Conservation (phyloP, 352 stramenopile genomes). For the Thraustochytrium sp. region DNA sequence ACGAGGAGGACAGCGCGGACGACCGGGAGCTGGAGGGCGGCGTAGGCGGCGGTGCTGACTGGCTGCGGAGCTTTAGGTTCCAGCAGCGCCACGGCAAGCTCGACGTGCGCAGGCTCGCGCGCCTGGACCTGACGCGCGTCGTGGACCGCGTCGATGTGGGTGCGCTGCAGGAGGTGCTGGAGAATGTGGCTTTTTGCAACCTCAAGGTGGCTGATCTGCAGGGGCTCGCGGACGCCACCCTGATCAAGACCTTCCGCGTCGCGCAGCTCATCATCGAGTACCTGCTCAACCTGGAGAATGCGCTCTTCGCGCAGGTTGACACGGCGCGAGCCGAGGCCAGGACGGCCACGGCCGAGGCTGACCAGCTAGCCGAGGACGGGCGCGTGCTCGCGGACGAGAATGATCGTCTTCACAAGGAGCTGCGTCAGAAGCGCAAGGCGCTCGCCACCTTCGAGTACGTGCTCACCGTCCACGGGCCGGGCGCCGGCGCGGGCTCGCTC, state of each 20-base stretch:
- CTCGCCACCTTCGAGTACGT: conserved; percentile 45
- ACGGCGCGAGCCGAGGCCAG: not conserved
- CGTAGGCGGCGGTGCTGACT: not conserved
- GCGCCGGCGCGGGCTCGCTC: not conserved
- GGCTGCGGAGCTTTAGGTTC: conserved; percentile 27
- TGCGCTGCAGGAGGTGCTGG: conserved; percentile 23
- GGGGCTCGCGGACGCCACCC: not conserved
- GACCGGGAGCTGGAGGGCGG: no score
- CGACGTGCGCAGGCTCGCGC: not conserved
- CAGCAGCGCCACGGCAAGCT: conserved; percentile 41
- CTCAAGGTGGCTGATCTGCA: conserved; percentile 14
- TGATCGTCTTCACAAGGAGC: conserved; percentile 9
- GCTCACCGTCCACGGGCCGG: conserved; percentile 11
- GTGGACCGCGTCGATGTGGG: conserved; percentile 28
- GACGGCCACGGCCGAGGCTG: not conserved
- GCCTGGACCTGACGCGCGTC: not conserved
- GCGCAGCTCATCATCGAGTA: conserved; percentile 44
- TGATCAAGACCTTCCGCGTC: conserved; percentile 39
- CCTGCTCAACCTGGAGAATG: conserved; percentile 40
- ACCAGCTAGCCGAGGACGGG: conserved; percentile 12
- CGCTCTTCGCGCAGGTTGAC: conserved; percentile 18
- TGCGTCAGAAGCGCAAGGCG: conserved; percentile 29
- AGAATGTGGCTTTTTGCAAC: conserved; percentile 42
- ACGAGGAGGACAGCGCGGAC: no score
- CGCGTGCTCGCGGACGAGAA: conserved; percentile 31